These are phyloP conservation scores for Sparassis latifolia DNA, from an alignment of 1,284 basidiomycete species.

Conservation along the genomic window DNA sequence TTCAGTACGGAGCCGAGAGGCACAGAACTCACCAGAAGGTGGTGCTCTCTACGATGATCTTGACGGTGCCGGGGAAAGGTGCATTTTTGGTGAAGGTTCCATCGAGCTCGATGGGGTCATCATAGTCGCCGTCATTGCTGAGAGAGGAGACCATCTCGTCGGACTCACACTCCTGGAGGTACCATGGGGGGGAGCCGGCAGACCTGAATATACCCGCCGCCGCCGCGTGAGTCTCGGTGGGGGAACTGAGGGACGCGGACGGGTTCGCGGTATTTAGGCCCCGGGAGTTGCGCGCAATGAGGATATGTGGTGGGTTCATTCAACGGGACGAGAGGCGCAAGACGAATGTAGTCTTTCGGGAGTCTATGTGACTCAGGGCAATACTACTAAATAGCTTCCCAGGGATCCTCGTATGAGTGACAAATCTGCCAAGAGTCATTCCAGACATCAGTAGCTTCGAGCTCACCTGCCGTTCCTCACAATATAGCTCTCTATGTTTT, in stretches of 20 bases:
- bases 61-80: slow-evolving; percentile 71
- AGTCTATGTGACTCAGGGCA: too few species aligned
- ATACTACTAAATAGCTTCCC: too few species aligned
- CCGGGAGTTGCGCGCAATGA: slow-evolving; percentile 77
- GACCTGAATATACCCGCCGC: slow-evolving; percentile 76
- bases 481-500: too few species aligned
- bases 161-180: slow-evolving; percentile 63
- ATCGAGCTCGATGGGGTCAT: slow-evolving; percentile 64
- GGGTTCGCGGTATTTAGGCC: slow-evolving; percentile 53
- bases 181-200: slow-evolving; percentile 69
- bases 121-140: slow-evolving; percentile 56
- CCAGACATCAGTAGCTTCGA: too few species aligned
- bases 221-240: slow-evolving; percentile 79
- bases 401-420: too few species aligned
- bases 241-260: slow-evolving; percentile 71
- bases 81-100: slow-evolving; percentile 61
- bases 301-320: slow-evolving; percentile 76
- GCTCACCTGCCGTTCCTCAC: too few species aligned
- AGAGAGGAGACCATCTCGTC: slow-evolving; percentile 64
- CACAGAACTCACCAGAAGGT: slow-evolving; percentile 65
- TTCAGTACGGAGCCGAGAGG: background rate
- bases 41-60: slow-evolving; percentile 77
- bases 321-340: too few species aligned
- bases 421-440: too few species aligned
- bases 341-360: too few species aligned